A percentile compares a stretch with the other conserved stretches of the same genome.
Evolutionary conservation across 2,329 filamentous ascomycete species (phyloP).

Genomic region (Harringtonia lauricola): DNA sequence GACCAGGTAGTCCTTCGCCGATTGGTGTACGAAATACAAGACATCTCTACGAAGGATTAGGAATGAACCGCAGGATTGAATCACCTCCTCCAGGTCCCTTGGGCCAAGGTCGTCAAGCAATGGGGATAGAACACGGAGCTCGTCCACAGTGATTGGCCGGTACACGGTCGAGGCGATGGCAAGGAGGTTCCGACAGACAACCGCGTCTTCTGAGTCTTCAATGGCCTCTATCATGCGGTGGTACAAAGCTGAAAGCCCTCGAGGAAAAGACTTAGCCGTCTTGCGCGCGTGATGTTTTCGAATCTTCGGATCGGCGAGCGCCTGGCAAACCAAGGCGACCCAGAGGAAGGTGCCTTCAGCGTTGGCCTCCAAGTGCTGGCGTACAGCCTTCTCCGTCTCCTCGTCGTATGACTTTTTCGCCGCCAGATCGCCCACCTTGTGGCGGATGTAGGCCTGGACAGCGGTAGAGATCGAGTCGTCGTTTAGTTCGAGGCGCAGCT

Average conservation of each 20-base stretch:
- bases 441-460: conserved; percentile 24
- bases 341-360: conserved; percentile 31
- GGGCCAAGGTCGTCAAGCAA: conserved; percentile 8
- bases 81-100: conserved; percentile 15
- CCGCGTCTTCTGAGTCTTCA: conserved; percentile 14
- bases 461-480: conserved; percentile 14
- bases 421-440: conserved; percentile 21
- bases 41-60: conserved; percentile 19
- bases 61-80: conserved; percentile 27
- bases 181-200: conserved; percentile 24
- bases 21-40: conserved; percentile 29
- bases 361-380: conserved; percentile 17
- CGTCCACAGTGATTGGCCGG: conserved; percentile 23
- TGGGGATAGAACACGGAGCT: conserved; percentile 18
- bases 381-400: conserved; percentile 10
- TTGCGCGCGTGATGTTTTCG: conserved; percentile 6
- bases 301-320: conserved; percentile 12
- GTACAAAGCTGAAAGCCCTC: conserved; percentile 25
- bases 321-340: conserved; percentile 28
- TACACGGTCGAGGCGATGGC: conserved; percentile 17
- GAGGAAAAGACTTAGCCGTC: conserved; percentile 17
- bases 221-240: conserved; percentile 25
- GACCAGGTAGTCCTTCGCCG: conserved; percentile 29
- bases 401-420: conserved; percentile 15
- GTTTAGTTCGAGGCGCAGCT: conserved; percentile 27